Base-by-base conservation (phyloP, 176 grass and related monocot genomes). In the Olyra latifolia region DNA sequence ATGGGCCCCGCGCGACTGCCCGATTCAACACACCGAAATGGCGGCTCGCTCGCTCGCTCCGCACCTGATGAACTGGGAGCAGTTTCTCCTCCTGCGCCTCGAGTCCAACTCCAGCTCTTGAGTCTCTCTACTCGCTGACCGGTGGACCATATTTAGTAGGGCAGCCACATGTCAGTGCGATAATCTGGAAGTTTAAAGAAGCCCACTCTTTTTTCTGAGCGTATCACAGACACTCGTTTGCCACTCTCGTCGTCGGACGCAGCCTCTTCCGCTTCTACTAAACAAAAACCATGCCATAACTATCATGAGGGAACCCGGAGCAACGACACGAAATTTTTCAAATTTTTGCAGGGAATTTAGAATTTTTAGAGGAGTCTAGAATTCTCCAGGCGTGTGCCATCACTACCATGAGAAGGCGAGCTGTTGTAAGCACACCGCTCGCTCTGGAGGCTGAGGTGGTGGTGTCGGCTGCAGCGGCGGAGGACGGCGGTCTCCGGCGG, bases 21-120 rank as follows among this genome's bases (percentile, higher is more conserved):
- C 58, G 44, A 66, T 80, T 75, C 23, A 84, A 80, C 81, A 56
- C 87, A 23, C 82, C 64, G 71, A 81, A 89, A 80, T 75, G 71
- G 77, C 63, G 43, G 82, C 71, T 89, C 42, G 30, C 73, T 89
- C 42, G 30, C 73, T 40, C 43, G 8, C 50, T 54, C 4, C 46
- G 8, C 71, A 29, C 62, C 71, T 43, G 49, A 50, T 7, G 24
- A 28, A 16, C 2, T 2, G 1, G 32, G 53, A 60, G 58, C 14
- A 4, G 58, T 16, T 27, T 49, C 32, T 43, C 15, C 10, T 29
- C n/a, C 23, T 28, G 39, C 14, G 39, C 3, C 47, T 4, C 14
- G 5, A 50, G 15, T 28, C 40, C n/a, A 15, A 47, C 35, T n/a
- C n/a, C n/a, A n/a, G n/a, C n/a, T n/a, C n/a, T n/a, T n/a, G n/a